Percentiles rank a stretch among this genome's conserved stretches.
Evolutionary conservation across 1,284 basidiomycete genomes (phyloP).

Genomic region (Clitocybe nebularis): DNA sequence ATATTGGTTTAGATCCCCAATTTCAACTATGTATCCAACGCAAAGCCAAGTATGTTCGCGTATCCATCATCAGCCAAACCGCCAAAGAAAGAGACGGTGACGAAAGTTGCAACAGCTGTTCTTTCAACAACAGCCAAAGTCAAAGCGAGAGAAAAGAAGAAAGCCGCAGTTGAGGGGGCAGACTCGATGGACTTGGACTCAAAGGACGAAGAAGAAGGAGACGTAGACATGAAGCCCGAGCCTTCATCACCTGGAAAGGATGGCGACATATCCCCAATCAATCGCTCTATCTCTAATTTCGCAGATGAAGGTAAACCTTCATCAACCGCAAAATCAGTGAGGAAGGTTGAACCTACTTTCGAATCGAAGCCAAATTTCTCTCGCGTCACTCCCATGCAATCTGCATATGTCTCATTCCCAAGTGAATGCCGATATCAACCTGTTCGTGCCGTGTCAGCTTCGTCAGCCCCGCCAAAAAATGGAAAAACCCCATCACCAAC

Average conservation of each 20-base stretch:
- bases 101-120: conserved; percentile 89
- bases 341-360: conserved; percentile 72
- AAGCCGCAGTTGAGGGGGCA: conserved; percentile 74
- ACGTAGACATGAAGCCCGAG: conserved; percentile 72
- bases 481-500: conserved; percentile 28
- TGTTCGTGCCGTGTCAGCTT: conserved; percentile 76
- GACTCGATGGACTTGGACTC: conserved; percentile 73
- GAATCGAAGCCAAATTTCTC: conserved; percentile 88
- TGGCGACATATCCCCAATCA: conserved; percentile 56
- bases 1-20: conserved; percentile 64
- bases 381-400: conserved; percentile 88
- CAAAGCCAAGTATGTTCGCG: conserved; percentile 83
- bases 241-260: conserved; percentile 42
- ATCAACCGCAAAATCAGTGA: conserved; percentile 36
- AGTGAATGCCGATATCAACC: conserved; percentile 80
- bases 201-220: conserved; percentile 62
- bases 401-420: conserved; percentile 83
- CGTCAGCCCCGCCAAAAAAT: conserved; percentile 32
- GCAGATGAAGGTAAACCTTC: conserved; percentile 38
- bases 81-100: conserved; percentile 85
- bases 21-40: conserved; percentile 88
- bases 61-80: conserved; percentile 84
- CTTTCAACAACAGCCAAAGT: conserved; percentile 94
- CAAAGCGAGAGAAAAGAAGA: conserved; percentile 88
- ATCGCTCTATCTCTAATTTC: conserved; percentile 43